phyloP scores from a whole-genome alignment of 306 rosid genomes.

The Canavalia ensiformis region DNA sequence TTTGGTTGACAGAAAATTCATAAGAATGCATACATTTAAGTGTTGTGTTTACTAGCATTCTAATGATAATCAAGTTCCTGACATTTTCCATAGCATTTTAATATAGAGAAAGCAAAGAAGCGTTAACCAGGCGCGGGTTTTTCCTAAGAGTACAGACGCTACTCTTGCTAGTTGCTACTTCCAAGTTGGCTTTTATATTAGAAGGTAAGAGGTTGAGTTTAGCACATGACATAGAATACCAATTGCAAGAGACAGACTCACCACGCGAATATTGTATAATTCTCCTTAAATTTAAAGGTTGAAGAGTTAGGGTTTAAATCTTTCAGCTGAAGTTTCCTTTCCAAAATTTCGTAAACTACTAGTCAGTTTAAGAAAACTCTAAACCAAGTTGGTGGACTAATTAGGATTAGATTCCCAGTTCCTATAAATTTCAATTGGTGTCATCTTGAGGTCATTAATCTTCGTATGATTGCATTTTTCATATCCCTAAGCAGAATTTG shows the following conservation, averaged over 20 bases:
- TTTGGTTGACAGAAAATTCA: not conserved
- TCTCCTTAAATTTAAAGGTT: not conserved
- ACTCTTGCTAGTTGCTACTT: conserved; percentile 26
- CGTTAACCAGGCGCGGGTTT: conserved; percentile 17
- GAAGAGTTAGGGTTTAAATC: not conserved
- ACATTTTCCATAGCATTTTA: not conserved
- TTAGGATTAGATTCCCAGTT: conserved; percentile 30
- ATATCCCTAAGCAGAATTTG: conserved; percentile 15
- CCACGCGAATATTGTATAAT: not conserved
- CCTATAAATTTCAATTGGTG: conserved; percentile 7
- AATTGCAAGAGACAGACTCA: conserved; percentile 10
- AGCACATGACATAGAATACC: not conserved
- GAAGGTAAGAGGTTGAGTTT: conserved; percentile 20
- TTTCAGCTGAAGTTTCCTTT: not conserved
- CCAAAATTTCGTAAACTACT: conserved; percentile 27
- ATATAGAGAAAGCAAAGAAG: not conserved
- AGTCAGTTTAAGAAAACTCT: conserved; percentile 2
- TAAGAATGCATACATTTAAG: not conserved
- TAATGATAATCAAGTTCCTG: not conserved
- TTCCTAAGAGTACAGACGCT: not conserved
- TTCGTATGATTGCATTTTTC: conserved; percentile 18
- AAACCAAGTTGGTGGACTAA: conserved; percentile 20
- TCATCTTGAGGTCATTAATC: conserved; percentile 28
- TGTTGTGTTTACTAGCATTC: not conserved
- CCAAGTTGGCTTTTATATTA: not conserved